Base-by-base conservation (phyloP, 2,329 filamentous ascomycete species). In the Neurospora sp. region DNA sequence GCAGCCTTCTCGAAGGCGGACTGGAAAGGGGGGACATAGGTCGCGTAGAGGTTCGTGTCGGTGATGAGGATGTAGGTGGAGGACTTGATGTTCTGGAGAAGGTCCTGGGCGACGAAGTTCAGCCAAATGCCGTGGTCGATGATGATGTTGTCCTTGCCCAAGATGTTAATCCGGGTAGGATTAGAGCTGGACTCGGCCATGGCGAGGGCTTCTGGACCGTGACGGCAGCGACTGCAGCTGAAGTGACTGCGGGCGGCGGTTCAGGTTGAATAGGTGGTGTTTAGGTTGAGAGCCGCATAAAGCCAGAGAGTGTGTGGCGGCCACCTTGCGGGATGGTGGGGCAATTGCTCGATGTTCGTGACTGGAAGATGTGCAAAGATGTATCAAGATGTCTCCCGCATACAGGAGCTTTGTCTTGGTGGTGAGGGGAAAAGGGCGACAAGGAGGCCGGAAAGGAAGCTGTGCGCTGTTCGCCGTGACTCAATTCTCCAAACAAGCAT, bases 11-110 rank as follows among this genome's bases (percentile, higher is more conserved):
- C 81, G 81, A 96, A 95, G 73, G 85, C 83, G 71, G 86, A 82
- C 77, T 89, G 81, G 80, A 99, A 97, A 37, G 83, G 78, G n/a
- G 92, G 88, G 0, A 93, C 89, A 80, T 98, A 98, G 75, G 90
- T 86, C 28, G 90, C 86, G 72, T 87, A 88, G 72, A 99, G 88
- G 78, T 98, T 98, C 66, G 94, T 97, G 82, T 99, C 96, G 80
- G 96, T 98, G 77, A 99, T 92, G 72, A 99, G 89, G 70, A 98
- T 91, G 79, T 98, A 99, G 72, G 95, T 98, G 19, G 93, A 96
- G 23, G 94, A 96, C 67, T 87, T 81, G 71, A 96, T 84, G 78
- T 91, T 92, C 69, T 86, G 82, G 72, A 98, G 84, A 70, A 99
- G 86, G 81, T 99, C 95, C 74, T 89, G 82, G 68, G 90, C 89